Evolutionary conservation across 2,329 filamentous ascomycete genomes (phyloP).

Genomic region (Fonsecaea pedrosoi): DNA sequence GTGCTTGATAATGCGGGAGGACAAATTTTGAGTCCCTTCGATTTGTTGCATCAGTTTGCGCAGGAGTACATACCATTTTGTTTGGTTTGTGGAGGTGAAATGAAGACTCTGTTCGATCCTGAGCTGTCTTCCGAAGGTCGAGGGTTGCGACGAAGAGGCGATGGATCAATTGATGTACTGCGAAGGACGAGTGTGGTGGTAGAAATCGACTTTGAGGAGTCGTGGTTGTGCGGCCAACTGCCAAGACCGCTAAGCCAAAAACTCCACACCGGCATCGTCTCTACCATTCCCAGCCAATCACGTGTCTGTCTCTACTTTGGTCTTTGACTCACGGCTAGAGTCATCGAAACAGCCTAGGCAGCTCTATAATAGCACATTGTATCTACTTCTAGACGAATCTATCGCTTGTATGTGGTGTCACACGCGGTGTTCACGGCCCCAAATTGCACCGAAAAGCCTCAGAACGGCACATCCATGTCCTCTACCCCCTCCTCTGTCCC

Average conservation of each 20-base stretch:
- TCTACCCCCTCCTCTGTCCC: conserved; percentile 64
- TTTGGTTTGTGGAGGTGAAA: conserved; percentile 52
- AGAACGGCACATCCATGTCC: conserved; percentile 74
- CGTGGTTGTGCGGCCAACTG: conserved; percentile 12
- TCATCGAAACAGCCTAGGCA: conserved; percentile 10
- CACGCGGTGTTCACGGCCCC: neutral
- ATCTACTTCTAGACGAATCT: conserved; percentile 27
- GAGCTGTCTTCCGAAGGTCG: conserved; percentile 46
- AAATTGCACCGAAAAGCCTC: conserved; percentile 29
- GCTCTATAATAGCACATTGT: conserved; percentile 3
- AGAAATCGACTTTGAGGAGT: conserved; percentile 26
- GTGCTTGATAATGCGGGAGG: conserved; percentile 32
- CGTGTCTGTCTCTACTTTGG: neutral
- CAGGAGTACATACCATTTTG: conserved; percentile 70
- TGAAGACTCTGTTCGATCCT: conserved; percentile 11
- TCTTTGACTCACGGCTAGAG: conserved; percentile 19
- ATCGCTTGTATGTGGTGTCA: conserved; percentile 23
- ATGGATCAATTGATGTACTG: conserved; percentile 45
- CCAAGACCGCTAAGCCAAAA: neutral
- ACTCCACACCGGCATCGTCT: neutral
- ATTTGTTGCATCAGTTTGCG: conserved; percentile 20
- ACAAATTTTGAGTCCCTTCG: conserved; percentile 35
- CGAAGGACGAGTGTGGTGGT: conserved; percentile 34
- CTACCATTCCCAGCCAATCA: neutral
- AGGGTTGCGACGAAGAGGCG: conserved; percentile 39